Percentiles rank a stretch among this genome's conserved stretches.
Conservation (phyloP, 257 asterid genomes). For the Misopates orontium region DNA sequence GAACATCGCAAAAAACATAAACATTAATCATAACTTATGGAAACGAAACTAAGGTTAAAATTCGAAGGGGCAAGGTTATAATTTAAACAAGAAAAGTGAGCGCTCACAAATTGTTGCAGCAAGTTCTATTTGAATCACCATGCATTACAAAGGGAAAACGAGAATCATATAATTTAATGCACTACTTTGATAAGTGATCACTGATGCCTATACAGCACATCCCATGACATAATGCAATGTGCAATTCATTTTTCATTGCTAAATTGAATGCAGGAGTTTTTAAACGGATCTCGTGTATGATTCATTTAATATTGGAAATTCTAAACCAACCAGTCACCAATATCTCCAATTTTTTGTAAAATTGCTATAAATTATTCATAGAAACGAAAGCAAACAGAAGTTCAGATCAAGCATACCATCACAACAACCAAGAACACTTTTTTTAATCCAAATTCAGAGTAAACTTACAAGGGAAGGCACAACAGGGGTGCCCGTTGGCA, state of each 20-base stretch:
- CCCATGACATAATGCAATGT: background rate
- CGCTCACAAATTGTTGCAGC: background rate
- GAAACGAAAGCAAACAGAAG: constrained; percentile 11
- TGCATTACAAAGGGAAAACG: background rate
- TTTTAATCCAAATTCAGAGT: too few species aligned
- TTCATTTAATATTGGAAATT: background rate
- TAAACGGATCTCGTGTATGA: background rate
- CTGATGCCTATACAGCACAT: background rate
- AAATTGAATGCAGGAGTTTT: background rate
- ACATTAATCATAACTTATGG: background rate
- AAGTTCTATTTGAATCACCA: background rate
- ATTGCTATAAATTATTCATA: constrained; percentile 9
- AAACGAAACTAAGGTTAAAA: background rate
- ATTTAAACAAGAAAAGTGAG: background rate
- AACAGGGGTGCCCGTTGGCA: constrained; percentile 79
- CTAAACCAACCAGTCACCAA: background rate
- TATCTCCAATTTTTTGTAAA: background rate
- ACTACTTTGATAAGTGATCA: background rate
- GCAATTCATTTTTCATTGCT: constrained; percentile 5
- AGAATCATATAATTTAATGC: background rate
- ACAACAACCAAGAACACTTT: too few species aligned
- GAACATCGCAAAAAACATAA: constrained; percentile 22
- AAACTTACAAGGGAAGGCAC: constrained; percentile 63
- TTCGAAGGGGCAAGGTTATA: background rate
- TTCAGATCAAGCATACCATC: constrained; percentile 12